phyloP scores from a whole-genome alignment of 1,284 basidiomycete species.

The Malassezia vespertilionis region DNA sequence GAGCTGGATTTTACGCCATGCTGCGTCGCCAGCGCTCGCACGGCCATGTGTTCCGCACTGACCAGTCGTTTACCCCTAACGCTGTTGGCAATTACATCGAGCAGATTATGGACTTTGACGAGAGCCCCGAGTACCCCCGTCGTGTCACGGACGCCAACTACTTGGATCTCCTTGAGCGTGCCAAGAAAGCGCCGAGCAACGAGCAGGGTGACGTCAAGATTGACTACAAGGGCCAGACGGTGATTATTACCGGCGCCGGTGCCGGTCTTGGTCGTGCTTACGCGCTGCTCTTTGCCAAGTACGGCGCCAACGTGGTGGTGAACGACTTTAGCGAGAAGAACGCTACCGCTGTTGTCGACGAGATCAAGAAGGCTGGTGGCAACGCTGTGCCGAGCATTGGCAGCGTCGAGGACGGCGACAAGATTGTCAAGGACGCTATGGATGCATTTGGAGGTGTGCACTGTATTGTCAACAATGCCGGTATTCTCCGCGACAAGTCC shows the following conservation, averaged over 20 bases:
- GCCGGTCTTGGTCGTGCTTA: slow-evolving; percentile 70
- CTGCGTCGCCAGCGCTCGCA: slow-evolving; percentile 85
- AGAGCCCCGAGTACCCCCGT: slow-evolving; percentile 61
- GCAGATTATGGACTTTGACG: slow-evolving; percentile 69
- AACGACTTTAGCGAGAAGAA: slow-evolving; percentile 86
- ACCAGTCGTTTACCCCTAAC: slow-evolving; percentile 81
- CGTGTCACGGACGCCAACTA: slow-evolving; percentile 56
- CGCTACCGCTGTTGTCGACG: slow-evolving; percentile 71
- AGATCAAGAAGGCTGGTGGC: slow-evolving; percentile 75
- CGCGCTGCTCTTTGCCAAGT: slow-evolving; percentile 74
- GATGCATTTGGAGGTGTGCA: slow-evolving; percentile 83
- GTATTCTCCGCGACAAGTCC: slow-evolving; percentile 75
- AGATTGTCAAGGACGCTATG: slow-evolving; percentile 74
- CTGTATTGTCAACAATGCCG: slow-evolving; percentile 81
- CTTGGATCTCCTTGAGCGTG: slow-evolving; percentile 59
- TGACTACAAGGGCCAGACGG: slow-evolving; percentile 77
- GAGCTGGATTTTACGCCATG: slow-evolving; percentile 84
- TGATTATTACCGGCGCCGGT: slow-evolving; percentile 70
- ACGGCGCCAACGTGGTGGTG: slow-evolving; percentile 90
- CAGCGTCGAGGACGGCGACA: slow-evolving; percentile 80
- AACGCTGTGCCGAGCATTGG: slow-evolving; percentile 73
- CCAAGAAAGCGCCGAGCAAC: slow-evolving; percentile 62
- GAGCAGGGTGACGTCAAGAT: slow-evolving; percentile 60
- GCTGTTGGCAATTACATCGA: slow-evolving; percentile 53
- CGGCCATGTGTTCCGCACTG: slow-evolving; percentile 77